phyloP scores from a whole-genome alignment of 2,329 filamentous ascomycete species.

The Neofusicoccum sp. region DNA sequence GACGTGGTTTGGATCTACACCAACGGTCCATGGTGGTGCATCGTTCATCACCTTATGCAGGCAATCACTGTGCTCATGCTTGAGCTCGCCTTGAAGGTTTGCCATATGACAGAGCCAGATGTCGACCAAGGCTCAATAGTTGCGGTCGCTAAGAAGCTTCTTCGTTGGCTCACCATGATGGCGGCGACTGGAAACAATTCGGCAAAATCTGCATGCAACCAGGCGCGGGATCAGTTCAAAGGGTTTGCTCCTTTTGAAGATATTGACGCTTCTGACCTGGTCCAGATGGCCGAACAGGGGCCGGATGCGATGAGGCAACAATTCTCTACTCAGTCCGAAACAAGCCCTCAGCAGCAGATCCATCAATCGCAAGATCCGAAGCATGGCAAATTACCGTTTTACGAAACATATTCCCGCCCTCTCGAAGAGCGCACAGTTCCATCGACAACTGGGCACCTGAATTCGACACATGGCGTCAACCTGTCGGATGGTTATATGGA shows the following conservation, averaged over 20 bases:
- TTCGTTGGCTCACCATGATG: conserved; percentile 36
- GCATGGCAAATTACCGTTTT: too few relatives aligned
- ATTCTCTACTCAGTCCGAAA: background rate
- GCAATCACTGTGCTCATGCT: conserved; percentile 37
- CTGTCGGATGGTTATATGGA: too few relatives aligned
- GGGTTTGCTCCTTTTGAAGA: conserved; percentile 1
- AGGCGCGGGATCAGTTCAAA: background rate
- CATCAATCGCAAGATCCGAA: background rate
- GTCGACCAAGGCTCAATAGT: conserved; percentile 24
- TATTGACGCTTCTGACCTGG: background rate
- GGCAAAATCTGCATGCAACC: conserved; percentile 3
- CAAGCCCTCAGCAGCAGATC: too few relatives aligned
- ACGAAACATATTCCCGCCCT: too few relatives aligned
- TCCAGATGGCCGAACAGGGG: conserved; percentile 5
- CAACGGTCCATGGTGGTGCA: conserved; percentile 41
- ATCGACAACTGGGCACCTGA: background rate
- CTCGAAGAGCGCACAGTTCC: background rate
- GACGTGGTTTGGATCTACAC: conserved; percentile 27
- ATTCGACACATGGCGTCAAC: too few relatives aligned
- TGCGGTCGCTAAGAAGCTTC: conserved; percentile 30
- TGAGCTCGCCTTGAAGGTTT: conserved; percentile 32
- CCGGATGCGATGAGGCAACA: background rate
- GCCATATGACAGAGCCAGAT: conserved; percentile 26
- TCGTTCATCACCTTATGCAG: conserved; percentile 42
- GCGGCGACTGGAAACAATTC: conserved; percentile 20